Evolutionary conservation across 2,329 filamentous ascomycete species (phyloP), one percentile per base, ranked within the genome.

Genomic region (Scytalidium sp.): DNA sequence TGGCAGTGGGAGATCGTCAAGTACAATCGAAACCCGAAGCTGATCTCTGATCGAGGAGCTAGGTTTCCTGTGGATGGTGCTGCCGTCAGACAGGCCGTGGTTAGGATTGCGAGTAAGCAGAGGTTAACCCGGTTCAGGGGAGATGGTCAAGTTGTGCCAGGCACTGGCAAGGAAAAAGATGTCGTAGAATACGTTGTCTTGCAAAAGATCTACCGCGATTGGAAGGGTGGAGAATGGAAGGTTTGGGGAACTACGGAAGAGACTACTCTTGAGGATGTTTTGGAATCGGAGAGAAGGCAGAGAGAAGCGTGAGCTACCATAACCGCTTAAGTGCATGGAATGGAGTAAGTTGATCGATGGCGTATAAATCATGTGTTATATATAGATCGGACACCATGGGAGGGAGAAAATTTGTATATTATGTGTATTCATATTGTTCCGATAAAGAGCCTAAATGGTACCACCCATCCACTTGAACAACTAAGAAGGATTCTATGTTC

Each of bases 141-240:
- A n/a, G 69, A 68, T 15, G 73, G 69, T 13, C 56, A 64, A 51
- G 58, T 69, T n/a, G 62, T 80, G 7, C 67, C 71, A 1, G 76
- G 75, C 2, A 73, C 68, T 52, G 72, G 74, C 41, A 74, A 75
- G 60, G 70, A 76, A 55, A 76, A 78, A 59, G 70, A 79, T 45
- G 74, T 84, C 57, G 64, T 75, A 2, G 87, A 90, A 71, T 81
- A 88, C 60, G 55, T 90, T 3, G 83, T 87, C 36, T 56, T 90
- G 42, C 80, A 82, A 60, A 69, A 67, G 43, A 66, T 61, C 77
- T 19, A 79, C 71, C 56, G 46, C 42, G 53, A 59, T 2, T 74
- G 72, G 27, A 63, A 71, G 61, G 64, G 74, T 49, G 68, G 65
- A 22, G 70, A 75, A 2, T 90, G 86, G 86, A 75, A 72, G 62